Conservation (phyloP, 495 filamentous ascomycete species). For the Xanthoparmelia taractica region DNA sequence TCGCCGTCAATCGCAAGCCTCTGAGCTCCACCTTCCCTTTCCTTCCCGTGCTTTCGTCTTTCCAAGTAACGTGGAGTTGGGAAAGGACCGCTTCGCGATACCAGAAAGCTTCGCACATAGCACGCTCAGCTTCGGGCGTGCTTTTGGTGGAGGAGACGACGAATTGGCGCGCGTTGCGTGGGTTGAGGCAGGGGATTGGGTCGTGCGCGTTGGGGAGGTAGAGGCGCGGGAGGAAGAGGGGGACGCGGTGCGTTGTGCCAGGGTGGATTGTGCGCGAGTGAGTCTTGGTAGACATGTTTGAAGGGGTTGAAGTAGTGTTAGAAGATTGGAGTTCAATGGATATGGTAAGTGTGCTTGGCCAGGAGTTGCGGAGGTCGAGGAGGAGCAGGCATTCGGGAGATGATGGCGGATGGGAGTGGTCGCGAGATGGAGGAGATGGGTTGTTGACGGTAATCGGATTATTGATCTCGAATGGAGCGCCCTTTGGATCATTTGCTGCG, state of each 20-base stretch:
- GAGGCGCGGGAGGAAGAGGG: constrained; percentile 68
- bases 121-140: constrained; percentile 69
- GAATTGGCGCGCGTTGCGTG: constrained; percentile 68
- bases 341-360: constrained; percentile 64
- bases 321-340: constrained; percentile 26
- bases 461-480: constrained; percentile 11
- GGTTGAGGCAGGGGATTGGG: constrained; percentile 72
- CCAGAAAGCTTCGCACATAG: constrained; percentile 82
- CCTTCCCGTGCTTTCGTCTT: constrained; percentile 48
- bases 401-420: constrained; percentile 36
- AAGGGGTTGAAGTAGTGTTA: constrained; percentile 2
- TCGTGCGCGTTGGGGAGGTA: constrained; percentile 69
- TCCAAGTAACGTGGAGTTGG: constrained; percentile 62
- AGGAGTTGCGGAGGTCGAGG: constrained; percentile 80
- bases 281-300: constrained; percentile 10
- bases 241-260: constrained; percentile 67
- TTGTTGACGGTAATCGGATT: constrained; percentile 32
- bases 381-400: constrained; percentile 69
- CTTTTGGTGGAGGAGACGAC: constrained; percentile 67
- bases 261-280: constrained; percentile 53
- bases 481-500: background rate
- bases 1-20: constrained; percentile 57
- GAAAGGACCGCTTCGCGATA: constrained; percentile 79
- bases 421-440: constrained; percentile 36
- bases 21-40: constrained; percentile 69